Base-by-base conservation (phyloP, 2,329 filamentous ascomycete genomes). In the Thelonectria olida region DNA sequence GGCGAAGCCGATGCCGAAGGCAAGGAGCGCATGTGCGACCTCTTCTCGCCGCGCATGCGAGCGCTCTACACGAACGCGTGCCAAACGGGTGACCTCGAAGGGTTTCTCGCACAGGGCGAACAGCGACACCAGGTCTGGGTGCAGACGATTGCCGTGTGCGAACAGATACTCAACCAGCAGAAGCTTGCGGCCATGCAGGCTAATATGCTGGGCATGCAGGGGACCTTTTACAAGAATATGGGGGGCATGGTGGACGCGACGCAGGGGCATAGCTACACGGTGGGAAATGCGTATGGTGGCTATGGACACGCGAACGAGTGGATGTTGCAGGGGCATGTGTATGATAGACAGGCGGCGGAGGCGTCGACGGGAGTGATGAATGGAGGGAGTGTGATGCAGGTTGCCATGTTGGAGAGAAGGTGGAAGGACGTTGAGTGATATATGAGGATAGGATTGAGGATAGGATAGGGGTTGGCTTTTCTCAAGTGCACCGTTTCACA, bases 31-130 rank as follows among this genome's bases (percentile, higher is more conserved):
- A 75, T 79, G 68, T 79, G 78, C 62, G 76, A 79, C 45, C 62
- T 79, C 42, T 80, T 76, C 58, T 78, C 75, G 5, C 67, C 71
- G 22, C 76, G 76, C 10, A 79, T 80, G 73, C 74, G 78, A 7
- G 48, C 60, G 0, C 49, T 77, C 0, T 79, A 77, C 62, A 58
- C 54, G 1, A 65, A 74, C 22, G 75, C 76, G 2, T 76, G 76
- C 45, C 38, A 42, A 6, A 54, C 66, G 4, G 63, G 51, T 1
- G 64, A 72, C 31, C 66, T 72, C 0, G 62, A 72, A 5, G 50
- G 58, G 2, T 63, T 81, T 27, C 61, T 78, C 0, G 48, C 57
- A 2, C 61, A 63, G 4, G 70, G 74, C 1, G 66, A 61, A 13
- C 69, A 70, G 7, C 61, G 71, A 5, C 75, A 72, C 5, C 13